Evolutionary conservation across 495 filamentous ascomycete genomes (phyloP), one percentile per base, ranked within the genome.

Genomic region (Aspergillus bertholletiae): DNA sequence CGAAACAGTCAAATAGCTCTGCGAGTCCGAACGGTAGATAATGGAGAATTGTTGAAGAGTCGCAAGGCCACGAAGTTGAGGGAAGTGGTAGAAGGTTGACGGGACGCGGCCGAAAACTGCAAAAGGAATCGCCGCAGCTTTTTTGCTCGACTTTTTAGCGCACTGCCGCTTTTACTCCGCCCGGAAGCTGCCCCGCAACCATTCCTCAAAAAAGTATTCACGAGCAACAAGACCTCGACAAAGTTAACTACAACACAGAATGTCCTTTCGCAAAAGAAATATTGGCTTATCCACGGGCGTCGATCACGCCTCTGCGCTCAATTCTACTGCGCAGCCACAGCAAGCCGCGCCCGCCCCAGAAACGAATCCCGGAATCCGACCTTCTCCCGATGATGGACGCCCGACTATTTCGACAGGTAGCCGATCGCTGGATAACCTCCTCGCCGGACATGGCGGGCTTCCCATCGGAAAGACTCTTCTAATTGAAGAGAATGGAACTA

Each of bases 241-340:
- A n/a, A 45, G 6, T 27, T 37, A 46, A 8, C 39, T 8, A 24
- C 40, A 17, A n/a, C 22, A 23, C 50, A 63, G 9, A 41, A 96
- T 96, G 91, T 90, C 92, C 5, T 96, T 97, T 73, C 85, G 90
- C 59, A 96, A 92, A 66, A 84, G 91, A 54, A 95, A 93, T 62
- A 78, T 91, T 46, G 87, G 85, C 1, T 70, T 97, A 15, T 79
- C 77, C 2, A 57, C 74, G 45, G 61, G 76, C 53, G 49, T 66
- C 54, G 64, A 75, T 58, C 62, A 67, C 32, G 35, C 61, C n/a
- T 51, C 67, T 30, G 48, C 56, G 41, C 49, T 73, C 21, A 66
- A 64, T 63, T 44, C 66, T 46, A 26, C 57, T 8, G 32, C 56
- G 40, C 74, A 74, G 46, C 51, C 75, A 17, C 58, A 68, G 21